Evolutionary conservation across 371 early-diverging fungal species (phyloP), one percentile per base, ranked within the genome.

Genomic region (Coelomomyces lativittatus): DNA sequence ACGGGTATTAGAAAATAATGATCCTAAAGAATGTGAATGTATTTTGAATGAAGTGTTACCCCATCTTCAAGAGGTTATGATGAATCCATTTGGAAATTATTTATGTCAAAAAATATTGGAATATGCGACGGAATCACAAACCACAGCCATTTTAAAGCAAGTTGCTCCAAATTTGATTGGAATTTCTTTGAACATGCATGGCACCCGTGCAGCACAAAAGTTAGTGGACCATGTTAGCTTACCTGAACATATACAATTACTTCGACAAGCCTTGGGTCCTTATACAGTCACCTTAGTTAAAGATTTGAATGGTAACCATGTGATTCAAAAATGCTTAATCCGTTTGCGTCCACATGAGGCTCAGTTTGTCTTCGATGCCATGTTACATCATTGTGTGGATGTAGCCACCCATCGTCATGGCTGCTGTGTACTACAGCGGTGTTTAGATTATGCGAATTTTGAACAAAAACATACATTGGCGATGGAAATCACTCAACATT

Each of bases 231-330:
- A 65, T 50, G 51, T 87, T 12, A 68, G 77, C 11, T 70, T 63
- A 2, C 65, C 70, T 24, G 58, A 70, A 44, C 82, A 83, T 63
- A 83, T 85, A 47, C 64, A 75, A 10, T 60, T 79, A 4, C 68
- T 88, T 3, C 75, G 78, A 15, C 54, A 55, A 7, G 84, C 90
- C 17, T 61, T 96, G 19, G 64, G 72, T 47, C 67, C 71, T 11
- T 75, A 81, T 51, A 83, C 90, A 1, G 85, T 90, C 7, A 63
- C 80, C 8, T 58, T 95, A 43, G 92, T 99, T 51, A 95, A 92
- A 63, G 98, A 98, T 66, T 98, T 98, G 63, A 99, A 99, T 61
- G 98, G 99, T 38, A 99, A 99, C 63, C 99, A 99, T 55, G 99
- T 99, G 15, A 88, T 99, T 50, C 99, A 99, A 64, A 99, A 99